phyloP scores from a whole-genome alignment of 441 rosid species.

The Theobroma grandiflorum region DNA sequence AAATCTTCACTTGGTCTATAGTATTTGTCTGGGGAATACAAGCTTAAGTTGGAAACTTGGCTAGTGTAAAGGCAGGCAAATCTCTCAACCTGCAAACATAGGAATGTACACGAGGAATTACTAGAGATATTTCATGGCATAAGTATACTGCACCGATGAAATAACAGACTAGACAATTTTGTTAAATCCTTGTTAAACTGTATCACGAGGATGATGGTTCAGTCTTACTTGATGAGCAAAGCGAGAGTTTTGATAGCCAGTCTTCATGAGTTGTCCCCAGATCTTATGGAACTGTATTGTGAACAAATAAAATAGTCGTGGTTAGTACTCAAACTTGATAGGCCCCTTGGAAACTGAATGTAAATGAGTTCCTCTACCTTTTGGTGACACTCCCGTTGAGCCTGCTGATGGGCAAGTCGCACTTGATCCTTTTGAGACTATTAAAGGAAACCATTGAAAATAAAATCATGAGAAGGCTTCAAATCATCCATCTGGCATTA shows the following conservation, averaged over 20 bases:
- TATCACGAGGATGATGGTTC: background rate
- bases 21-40: conserved; percentile 95
- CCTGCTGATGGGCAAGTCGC: conserved; percentile 72
- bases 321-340: background rate
- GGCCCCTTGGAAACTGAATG: background rate
- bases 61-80: conserved; percentile 98
- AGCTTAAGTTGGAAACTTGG: conserved; percentile 88
- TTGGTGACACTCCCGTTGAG: conserved; percentile 78
- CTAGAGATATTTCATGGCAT: background rate
- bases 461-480: conserved; percentile 7
- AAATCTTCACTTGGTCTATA: conserved; percentile 96
- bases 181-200: background rate
- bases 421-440: conserved; percentile 61
- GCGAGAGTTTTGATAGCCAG: conserved; percentile 98
- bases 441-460: conserved; percentile 17
- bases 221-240: conserved; percentile 90
- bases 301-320: conserved; percentile 1
- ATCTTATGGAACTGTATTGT: conserved; percentile 80
- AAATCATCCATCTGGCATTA: conserved; percentile 15
- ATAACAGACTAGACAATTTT: background rate
- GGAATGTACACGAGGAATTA: background rate
- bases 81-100: conserved; percentile 85
- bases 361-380: conserved; percentile 51
- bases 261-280: conserved; percentile 99
- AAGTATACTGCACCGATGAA: background rate